A percentile compares a stretch with the other conserved stretches of the same genome.
phyloP scores from a whole-genome alignment of 306 rosid species.

The Lupinus albus region DNA sequence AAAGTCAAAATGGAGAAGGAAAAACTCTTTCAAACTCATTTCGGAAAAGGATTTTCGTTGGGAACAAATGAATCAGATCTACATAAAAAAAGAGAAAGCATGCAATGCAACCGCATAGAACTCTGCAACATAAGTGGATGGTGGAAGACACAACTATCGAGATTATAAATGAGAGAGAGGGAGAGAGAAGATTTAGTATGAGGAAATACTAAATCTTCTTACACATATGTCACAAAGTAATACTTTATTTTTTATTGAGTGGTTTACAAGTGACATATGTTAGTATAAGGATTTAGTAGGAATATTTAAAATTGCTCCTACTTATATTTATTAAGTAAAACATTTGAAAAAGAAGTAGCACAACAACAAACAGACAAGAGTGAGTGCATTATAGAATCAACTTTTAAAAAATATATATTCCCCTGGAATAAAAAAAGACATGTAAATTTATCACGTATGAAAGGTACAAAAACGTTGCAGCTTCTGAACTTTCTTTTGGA shows the following conservation, averaged over 20 bases:
- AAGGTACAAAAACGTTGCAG: conserved; percentile 55
- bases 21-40: conserved; percentile 15
- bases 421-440: conserved; percentile 42
- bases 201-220: no score
- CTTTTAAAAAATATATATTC: conserved; percentile 45
- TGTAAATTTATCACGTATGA: conserved; percentile 30
- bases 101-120: conserved; percentile 14
- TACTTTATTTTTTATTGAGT: no score
- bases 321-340: conserved; percentile 24
- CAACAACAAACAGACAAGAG: conserved; percentile 43
- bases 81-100: conserved; percentile 35
- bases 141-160: conserved; percentile 41
- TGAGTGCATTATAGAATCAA: conserved; percentile 39
- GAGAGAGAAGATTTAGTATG: no score
- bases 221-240: no score
- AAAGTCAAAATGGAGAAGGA: conserved; percentile 33
- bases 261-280: no score
- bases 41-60: conserved; percentile 37
- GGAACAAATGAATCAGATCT: conserved; percentile 55
- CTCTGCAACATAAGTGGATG: conserved; percentile 38
- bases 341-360: conserved; percentile 32
- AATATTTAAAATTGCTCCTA: no score
- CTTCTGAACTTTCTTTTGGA: conserved; percentile 43
- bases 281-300: no score
- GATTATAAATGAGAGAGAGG: conserved; percentile 4